Evolutionary conservation across 1,284 basidiomycete species (phyloP).

Genomic region (Mycosarcoma mackinlayi): DNA sequence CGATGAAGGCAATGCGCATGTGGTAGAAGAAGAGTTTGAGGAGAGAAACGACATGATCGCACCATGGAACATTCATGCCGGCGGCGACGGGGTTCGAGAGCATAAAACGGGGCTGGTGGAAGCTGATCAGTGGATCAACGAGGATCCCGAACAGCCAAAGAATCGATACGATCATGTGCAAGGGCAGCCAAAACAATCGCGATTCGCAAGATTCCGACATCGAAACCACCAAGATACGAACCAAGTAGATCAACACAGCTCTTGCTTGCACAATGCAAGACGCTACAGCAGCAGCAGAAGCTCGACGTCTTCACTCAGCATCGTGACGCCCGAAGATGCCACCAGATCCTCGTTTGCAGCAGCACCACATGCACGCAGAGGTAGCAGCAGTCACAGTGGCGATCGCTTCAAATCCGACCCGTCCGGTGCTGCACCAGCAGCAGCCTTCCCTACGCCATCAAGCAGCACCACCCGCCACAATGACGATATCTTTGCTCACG

Average conservation of each 20-base stretch:
- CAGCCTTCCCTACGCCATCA: neutral
- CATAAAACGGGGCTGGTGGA: slow-evolving; percentile 32
- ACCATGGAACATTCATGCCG: slow-evolving; percentile 12
- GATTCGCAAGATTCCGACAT: slow-evolving; percentile 9
- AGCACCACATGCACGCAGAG: neutral
- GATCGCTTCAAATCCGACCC: neutral
- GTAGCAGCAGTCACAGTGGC: neutral
- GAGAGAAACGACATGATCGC: slow-evolving; percentile 1
- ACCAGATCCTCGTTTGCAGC: neutral
- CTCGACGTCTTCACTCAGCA: slow-evolving; percentile 12
- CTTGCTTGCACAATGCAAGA: neutral
- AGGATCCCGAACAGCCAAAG: slow-evolving; percentile 6
- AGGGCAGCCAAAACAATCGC: slow-evolving; percentile 7
- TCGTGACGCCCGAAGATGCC: slow-evolving; percentile 11
- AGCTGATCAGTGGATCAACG: slow-evolving; percentile 36
- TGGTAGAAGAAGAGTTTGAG: slow-evolving; percentile 15
- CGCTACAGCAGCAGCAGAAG: slow-evolving; percentile 7
- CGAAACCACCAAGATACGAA: neutral
- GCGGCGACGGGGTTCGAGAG: neutral
- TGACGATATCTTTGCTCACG: slow-evolving; percentile 30
- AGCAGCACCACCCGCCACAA: neutral
- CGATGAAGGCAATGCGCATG: slow-evolving; percentile 49
- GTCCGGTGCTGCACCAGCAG: neutral
- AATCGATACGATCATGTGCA: slow-evolving; percentile 1
- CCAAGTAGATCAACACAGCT: neutral